Percentiles rank a stretch among this genome's conserved stretches.
These are phyloP conservation scores for Coprinopsis cinerea DNA, from an alignment of 768 basidiomycete genomes.

Conservation along the genomic window DNA sequence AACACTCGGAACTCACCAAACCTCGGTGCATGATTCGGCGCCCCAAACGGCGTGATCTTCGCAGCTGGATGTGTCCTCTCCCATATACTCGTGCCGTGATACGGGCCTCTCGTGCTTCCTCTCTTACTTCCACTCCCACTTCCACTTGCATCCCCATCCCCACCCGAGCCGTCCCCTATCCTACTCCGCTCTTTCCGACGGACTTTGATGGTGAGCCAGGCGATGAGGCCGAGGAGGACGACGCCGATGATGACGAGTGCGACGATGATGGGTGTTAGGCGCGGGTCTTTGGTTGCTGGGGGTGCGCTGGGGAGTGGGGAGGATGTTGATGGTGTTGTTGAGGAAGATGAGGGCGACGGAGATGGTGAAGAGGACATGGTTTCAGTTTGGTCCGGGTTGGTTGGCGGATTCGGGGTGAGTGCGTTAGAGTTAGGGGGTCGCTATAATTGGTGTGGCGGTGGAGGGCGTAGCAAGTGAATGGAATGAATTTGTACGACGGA, in stretches of 20 bases:
- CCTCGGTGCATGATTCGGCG: constrained; percentile 27
- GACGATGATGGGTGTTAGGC: constrained; percentile 24
- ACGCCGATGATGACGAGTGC: constrained; percentile 25
- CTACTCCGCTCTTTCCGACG: constrained; percentile 21
- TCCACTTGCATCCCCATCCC: no score
- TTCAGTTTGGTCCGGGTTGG: no score
- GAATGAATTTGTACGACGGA: neutral
- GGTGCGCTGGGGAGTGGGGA: constrained; percentile 2
- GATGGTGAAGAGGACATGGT: neutral
- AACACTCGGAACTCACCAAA: constrained; percentile 28
- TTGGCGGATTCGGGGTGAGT: no score
- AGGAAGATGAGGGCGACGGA: constrained; percentile 9
- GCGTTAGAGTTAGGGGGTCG: no score
- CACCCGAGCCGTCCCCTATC: no score
- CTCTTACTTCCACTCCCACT: constrained; percentile 3
- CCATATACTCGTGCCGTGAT: constrained; percentile 23
- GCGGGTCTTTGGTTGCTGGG: constrained; percentile 21
- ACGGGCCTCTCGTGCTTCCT: constrained; percentile 19
- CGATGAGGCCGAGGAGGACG: constrained; percentile 24
- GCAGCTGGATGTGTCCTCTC: constrained; percentile 32
- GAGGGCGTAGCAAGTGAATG: neutral
- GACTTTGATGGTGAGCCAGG: constrained; percentile 28
- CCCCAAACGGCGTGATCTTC: constrained; percentile 37
- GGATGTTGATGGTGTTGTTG: constrained; percentile 11
- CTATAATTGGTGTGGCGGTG: no score